Base-by-base conservation (phyloP, 805 yeast genomes). In the Candida palmyrensis region DNA sequence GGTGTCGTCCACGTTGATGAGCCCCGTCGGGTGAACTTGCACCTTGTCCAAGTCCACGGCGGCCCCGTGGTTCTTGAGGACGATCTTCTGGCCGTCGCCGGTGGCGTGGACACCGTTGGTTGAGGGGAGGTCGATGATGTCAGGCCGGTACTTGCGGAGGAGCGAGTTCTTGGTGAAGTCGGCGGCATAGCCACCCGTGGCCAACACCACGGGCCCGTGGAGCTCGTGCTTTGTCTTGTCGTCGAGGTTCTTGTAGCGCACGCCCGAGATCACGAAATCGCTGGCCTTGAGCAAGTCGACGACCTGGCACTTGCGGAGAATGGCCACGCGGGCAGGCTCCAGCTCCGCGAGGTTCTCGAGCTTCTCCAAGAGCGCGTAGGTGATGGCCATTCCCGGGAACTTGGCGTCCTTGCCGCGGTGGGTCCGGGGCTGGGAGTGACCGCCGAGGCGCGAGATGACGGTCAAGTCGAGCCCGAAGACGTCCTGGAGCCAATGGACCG, bases 361-460 rank as follows among this genome's bases (percentile, higher is more conserved):
- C 12, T 63, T 62, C 37, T 74, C 77, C 46, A 73, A 54, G 26
- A 77, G 53, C 7, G 67, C 65, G 42, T 73, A 75, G 3, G 81
- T 74, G 32, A 78, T 75, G 6, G 83, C 79, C 73, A 73, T 74
- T 1, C 83, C 84, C 2, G 83, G 83, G 32, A 77, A 76, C 39
- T 72, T 66, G 13, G 77, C 70, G 39, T 75, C 82, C 31, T 74
- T 71, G 1, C 94, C 89, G 45, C 94, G 70, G 53, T 85, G 95
- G 1, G 95, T 85, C 53, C 95, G 68, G 14, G 86, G 78, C 31
- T 69, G 75, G 1, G 88, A 78, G 50, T 85, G 94, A 3, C 95
- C 95, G 18, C 95, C 95, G 27, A 85, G 57, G 45, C 84, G 73
- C n/a, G 85, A 72, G 9, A 85, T 82, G 11, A 79, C 64, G 6